Evolutionary conservation across 371 early-diverging fungal genomes (phyloP), one percentile per base, ranked within the genome.

Genomic region (Batkoa obscura): DNA sequence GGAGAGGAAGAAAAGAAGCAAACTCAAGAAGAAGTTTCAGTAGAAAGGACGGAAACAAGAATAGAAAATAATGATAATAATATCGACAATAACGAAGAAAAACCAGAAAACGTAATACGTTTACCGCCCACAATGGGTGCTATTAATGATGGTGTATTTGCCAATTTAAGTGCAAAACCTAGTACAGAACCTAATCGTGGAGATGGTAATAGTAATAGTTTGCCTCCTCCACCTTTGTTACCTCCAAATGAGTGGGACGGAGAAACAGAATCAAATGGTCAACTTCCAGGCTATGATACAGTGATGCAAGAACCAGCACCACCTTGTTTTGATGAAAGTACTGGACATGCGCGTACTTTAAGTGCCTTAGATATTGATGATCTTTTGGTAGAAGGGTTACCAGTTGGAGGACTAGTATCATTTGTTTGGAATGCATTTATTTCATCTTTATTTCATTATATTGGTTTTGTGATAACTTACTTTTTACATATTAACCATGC

Each of bases 271-370:
- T 15, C 8, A 13, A 45, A 6, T 15, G 45, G 63, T 62, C 60
- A 45, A 15, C 45, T 45, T 12, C 45, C 45, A 5, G 15, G 23
- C 15, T 45, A 45, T 15, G 4, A 23, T 5, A 13, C 12, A 45
- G 45, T 23, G 6, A 15, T 45, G 45, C 5, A 45, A 5, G 45
- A 45, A 45, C 45, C 45, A 15, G 6, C 45, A 45, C 45, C 45
- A 0, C 45, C 45, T 23, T 13, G 12, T 5, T 45, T 45, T 15
- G 45, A 45, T 23, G 37, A 72, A 53, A 60, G 76, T 1, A 74
- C 74, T 59, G 66, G 76, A 17, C 73, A 78, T n/a, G 66, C 71
- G 31, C 69, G 69, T 45, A 63, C 69, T 56, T 75, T 73, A 17
- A 13, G 32, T 50, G 23, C 32, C 6, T 13, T 50, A 13, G 45